phyloP scores from a whole-genome alignment of 139 green algal genomes.

The Haematococcus sp. region DNA sequence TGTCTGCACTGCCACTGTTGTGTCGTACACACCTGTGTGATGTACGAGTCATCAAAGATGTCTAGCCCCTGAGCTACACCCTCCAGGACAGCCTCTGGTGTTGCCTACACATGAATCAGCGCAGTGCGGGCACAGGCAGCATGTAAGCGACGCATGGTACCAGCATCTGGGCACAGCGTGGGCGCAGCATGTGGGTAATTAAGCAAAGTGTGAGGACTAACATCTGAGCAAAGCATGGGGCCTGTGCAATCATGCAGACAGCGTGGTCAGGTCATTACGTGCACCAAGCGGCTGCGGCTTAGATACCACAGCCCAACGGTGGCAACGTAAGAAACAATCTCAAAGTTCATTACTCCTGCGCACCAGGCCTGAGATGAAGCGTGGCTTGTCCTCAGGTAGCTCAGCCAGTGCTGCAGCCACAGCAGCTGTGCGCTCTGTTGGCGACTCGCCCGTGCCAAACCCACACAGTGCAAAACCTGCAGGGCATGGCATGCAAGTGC shows the following conservation, averaged over 20 bases:
- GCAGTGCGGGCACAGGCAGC: no score
- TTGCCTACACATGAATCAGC: slow-evolving; percentile 5
- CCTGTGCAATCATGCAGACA: no score
- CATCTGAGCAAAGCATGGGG: no score
- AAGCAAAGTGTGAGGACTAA: no score
- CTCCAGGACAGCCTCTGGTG: slow-evolving; percentile 55
- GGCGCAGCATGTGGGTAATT: no score
- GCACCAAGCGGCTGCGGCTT: no score
- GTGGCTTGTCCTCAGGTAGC: slow-evolving; percentile 43
- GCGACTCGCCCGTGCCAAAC: slow-evolving; percentile 63
- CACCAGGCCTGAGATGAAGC: slow-evolving; percentile 40
- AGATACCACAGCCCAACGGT: no score
- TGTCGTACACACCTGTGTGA: slow-evolving; percentile 16
- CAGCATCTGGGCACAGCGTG: no score
- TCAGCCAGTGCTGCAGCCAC: slow-evolving; percentile 33
- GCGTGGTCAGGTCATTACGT: no score
- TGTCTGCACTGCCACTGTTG: not conserved
- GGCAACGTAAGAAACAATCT: no score
- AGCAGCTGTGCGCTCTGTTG: slow-evolving; percentile 26
- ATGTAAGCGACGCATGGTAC: no score
- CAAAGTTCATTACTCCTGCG: no score
- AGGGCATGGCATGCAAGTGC: not conserved
- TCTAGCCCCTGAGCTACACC: slow-evolving; percentile 57
- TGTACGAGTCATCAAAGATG: slow-evolving; percentile 57
- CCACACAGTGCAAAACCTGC: slow-evolving; percentile 61